A percentile compares a stretch with the other conserved stretches of the same genome.
These are phyloP conservation scores for Aspergillus haitiensis DNA, from an alignment of 495 filamentous ascomycete genomes.

Conservation along the genomic window DNA sequence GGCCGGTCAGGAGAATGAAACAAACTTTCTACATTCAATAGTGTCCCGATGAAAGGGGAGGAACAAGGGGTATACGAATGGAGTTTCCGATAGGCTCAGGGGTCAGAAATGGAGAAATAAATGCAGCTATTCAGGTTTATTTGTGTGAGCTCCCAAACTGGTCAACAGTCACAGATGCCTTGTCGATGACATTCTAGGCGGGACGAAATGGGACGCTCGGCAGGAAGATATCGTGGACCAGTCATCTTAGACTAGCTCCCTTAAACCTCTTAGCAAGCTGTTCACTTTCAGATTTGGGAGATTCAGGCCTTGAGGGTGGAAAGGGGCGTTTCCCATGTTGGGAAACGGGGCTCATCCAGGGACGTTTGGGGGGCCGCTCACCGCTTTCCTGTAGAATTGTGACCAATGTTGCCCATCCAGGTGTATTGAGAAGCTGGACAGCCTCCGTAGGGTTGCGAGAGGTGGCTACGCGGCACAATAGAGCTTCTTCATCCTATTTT, in stretches of 20 bases:
- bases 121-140: background rate
- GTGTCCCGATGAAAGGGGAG: too few relatives aligned
- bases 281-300: slow-evolving; percentile 57
- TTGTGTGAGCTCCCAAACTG: background rate
- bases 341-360: slow-evolving; percentile 49
- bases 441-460: slow-evolving; percentile 74
- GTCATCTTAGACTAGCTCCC: slow-evolving; percentile 87
- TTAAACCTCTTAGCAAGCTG: slow-evolving; percentile 98
- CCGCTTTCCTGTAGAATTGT: slow-evolving; percentile 92
- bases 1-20: too few relatives aligned
- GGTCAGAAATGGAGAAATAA: too few relatives aligned
- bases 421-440: slow-evolving; percentile 75
- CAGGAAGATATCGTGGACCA: slow-evolving; percentile 15
- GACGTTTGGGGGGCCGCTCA: slow-evolving; percentile 91
- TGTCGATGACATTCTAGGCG: background rate
- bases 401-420: slow-evolving; percentile 90
- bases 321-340: slow-evolving; percentile 33
- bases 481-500: slow-evolving; percentile 79
- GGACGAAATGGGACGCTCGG: background rate
- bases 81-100: too few relatives aligned
- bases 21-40: too few relatives aligned
- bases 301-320: slow-evolving; percentile 38
- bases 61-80: too few relatives aligned
- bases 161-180: background rate
- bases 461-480: slow-evolving; percentile 81